phyloP scores from a whole-genome alignment of 2,329 filamentous ascomycete genomes.

The Fusarium nodosum region DNA sequence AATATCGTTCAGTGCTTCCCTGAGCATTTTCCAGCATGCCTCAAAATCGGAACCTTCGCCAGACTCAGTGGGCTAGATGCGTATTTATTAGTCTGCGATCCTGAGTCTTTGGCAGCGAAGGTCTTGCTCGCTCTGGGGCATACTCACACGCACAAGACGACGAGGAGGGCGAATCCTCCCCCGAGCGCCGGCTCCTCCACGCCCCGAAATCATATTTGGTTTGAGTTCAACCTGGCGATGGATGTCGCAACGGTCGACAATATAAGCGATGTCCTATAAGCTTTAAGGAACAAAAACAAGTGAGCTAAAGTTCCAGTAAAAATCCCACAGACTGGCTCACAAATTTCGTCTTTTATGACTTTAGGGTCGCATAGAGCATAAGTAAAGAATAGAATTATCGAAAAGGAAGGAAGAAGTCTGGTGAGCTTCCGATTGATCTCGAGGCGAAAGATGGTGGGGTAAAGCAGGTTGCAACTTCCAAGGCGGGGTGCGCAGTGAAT shows the following conservation, averaged over 20 bases:
- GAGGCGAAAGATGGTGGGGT: slow-evolving; percentile 39
- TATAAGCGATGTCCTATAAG: no score
- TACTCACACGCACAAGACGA: slow-evolving; percentile 59
- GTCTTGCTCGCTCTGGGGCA: slow-evolving; percentile 2
- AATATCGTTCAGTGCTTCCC: slow-evolving; percentile 85
- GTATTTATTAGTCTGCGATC: slow-evolving; percentile 44
- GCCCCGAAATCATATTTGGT: slow-evolving; percentile 63
- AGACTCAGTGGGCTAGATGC: slow-evolving; percentile 52
- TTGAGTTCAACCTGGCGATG: slow-evolving; percentile 4
- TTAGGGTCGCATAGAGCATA: background rate
- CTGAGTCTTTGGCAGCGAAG: background rate
- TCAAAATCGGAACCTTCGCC: slow-evolving; percentile 83
- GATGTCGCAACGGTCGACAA: no score
- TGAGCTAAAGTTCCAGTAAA: no score
- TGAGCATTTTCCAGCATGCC: slow-evolving; percentile 82
- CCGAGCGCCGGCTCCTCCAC: slow-evolving; percentile 59
- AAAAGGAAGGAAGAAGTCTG: background rate
- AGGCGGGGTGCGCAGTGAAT: slow-evolving; percentile 31
- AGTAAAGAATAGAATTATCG: background rate
- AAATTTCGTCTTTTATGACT: background rate
- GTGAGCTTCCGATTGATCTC: slow-evolving; percentile 14
- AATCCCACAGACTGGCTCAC: background rate
- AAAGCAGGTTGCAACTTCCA: slow-evolving; percentile 30
- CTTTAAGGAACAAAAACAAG: no score
- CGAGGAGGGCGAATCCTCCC: slow-evolving; percentile 61